Conservation (phyloP, 2,329 filamentous ascomycete genomes). For the Fusarium domesticum region DNA sequence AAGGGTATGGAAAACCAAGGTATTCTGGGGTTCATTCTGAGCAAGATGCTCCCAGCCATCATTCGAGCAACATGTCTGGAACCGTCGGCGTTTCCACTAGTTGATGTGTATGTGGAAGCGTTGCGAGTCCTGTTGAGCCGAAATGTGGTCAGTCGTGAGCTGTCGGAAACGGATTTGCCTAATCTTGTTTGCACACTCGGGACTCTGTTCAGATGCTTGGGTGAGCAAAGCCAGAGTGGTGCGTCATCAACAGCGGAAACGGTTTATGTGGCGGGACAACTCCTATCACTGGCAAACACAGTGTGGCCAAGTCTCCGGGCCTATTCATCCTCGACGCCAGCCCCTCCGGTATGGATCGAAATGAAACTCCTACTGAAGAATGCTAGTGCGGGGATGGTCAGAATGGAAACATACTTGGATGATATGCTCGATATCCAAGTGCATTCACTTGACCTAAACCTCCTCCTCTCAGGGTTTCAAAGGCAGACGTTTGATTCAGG, state of each 20-base stretch:
- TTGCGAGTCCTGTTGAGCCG: constrained; percentile 37
- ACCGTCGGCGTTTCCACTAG: constrained; percentile 43
- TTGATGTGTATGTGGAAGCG: constrained; percentile 50
- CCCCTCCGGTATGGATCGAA: constrained; percentile 18
- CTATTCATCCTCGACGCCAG: constrained; percentile 12
- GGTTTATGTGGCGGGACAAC: constrained; percentile 31
- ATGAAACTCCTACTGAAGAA: constrained; percentile 15
- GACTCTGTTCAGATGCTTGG: constrained; percentile 30
- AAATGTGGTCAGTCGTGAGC: constrained; percentile 37
- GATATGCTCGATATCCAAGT: constrained; percentile 17
- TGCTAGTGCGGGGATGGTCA: constrained; percentile 15
- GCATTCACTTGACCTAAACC: constrained; percentile 12
- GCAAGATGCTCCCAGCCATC: constrained; percentile 54
- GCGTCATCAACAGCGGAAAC: constrained; percentile 20
- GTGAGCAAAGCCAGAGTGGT: constrained; percentile 19
- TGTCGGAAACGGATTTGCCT: constrained; percentile 34
- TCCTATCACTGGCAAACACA: constrained; percentile 29
- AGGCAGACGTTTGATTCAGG: not conserved
- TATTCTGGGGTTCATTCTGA: constrained; percentile 48
- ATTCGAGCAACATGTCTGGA: constrained; percentile 38
- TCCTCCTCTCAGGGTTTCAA: constrained; percentile 24
- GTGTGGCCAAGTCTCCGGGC: constrained; percentile 32
- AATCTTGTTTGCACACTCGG: constrained; percentile 35
- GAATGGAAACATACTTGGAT: constrained; percentile 19
- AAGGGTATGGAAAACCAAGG: constrained; percentile 46